phyloP scores from a whole-genome alignment of 2,329 filamentous ascomycete species.

The Hansfordia pulvinata region DNA sequence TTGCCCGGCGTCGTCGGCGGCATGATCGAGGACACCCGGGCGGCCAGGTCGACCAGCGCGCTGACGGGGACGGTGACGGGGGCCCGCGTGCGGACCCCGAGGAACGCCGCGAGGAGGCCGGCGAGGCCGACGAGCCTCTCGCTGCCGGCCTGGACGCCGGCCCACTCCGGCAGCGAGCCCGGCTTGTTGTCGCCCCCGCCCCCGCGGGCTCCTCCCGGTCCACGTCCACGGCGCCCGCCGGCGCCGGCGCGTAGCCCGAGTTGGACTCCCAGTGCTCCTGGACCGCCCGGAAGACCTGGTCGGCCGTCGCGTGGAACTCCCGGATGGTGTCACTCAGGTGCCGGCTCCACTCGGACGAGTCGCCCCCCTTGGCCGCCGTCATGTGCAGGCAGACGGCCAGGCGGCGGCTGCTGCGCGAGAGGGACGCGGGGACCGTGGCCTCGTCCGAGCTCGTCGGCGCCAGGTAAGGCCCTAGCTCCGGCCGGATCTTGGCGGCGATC shows the following conservation, averaged over 20 bases:
- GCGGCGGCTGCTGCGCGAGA: slow-evolving; percentile 45
- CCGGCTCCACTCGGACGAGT: slow-evolving; percentile 66
- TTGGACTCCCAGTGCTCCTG: slow-evolving; percentile 70
- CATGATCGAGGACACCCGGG: slow-evolving; percentile 55
- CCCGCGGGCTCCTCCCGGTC: slow-evolving; percentile 31
- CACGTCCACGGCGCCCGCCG: slow-evolving; percentile 27
- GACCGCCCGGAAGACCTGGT: slow-evolving; percentile 66
- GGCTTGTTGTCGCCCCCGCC: slow-evolving; percentile 28
- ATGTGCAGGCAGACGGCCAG: slow-evolving; percentile 61
- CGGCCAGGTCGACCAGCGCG: slow-evolving; percentile 52
- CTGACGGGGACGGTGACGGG: slow-evolving; percentile 56
- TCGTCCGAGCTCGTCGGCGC: slow-evolving; percentile 47
- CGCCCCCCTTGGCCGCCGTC: slow-evolving; percentile 68
- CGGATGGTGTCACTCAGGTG: slow-evolving; percentile 47
- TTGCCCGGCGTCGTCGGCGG: slow-evolving; percentile 31
- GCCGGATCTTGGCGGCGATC: slow-evolving; percentile 53
- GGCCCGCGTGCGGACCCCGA: slow-evolving; percentile 50
- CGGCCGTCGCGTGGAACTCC: slow-evolving; percentile 56
- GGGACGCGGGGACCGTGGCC: slow-evolving; percentile 30
- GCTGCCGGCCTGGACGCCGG: slow-evolving; percentile 58
- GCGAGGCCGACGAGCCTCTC: slow-evolving; percentile 57
- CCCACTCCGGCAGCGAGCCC: slow-evolving; percentile 54
- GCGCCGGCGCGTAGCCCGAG: slow-evolving; percentile 30
- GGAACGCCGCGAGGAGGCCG: slow-evolving; percentile 46
- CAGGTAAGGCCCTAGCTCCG: slow-evolving; percentile 44